Percentiles rank a stretch among this genome's conserved stretches.
phyloP scores from a whole-genome alignment of 495 filamentous ascomycete species.

The Neurospora sp. region DNA sequence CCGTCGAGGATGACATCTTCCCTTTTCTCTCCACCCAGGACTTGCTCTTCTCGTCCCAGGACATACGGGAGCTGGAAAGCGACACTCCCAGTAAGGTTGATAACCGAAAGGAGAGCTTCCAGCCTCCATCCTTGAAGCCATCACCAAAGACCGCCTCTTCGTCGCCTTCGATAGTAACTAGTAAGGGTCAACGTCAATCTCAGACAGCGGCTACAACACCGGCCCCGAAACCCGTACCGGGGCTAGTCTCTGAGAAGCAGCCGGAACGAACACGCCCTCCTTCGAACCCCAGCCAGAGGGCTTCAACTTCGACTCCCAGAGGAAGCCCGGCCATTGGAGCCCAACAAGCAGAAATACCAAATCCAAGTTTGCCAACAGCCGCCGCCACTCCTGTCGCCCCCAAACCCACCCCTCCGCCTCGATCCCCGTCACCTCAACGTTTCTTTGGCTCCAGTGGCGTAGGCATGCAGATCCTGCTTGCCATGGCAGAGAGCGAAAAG shows the following conservation, averaged over 20 bases:
- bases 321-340: background rate
- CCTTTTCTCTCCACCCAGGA: conserved; percentile 37
- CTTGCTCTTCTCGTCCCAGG: conserved; percentile 34
- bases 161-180: background rate
- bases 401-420: background rate
- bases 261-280: background rate
- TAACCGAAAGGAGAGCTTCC: background rate
- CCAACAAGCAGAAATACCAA: background rate
- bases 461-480: conserved; percentile 1
- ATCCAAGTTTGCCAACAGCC: background rate
- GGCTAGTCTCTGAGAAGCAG: background rate
- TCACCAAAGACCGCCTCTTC: background rate
- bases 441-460: conserved; percentile 9
- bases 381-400: background rate
- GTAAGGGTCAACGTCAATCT: background rate
- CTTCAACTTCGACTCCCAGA: background rate
- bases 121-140: background rate
- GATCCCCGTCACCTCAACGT: background rate
- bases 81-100: conserved; percentile 6
- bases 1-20: conserved; percentile 7
- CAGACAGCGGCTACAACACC: background rate
- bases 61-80: conserved; percentile 32
- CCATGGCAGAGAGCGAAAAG: conserved; percentile 1
- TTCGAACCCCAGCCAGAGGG: background rate
- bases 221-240: background rate